A percentile compares a stretch with the other conserved stretches of the same genome.
Conservation (phyloP, 2,329 filamentous ascomycete genomes). For the Rhynchosporium graminicola region DNA sequence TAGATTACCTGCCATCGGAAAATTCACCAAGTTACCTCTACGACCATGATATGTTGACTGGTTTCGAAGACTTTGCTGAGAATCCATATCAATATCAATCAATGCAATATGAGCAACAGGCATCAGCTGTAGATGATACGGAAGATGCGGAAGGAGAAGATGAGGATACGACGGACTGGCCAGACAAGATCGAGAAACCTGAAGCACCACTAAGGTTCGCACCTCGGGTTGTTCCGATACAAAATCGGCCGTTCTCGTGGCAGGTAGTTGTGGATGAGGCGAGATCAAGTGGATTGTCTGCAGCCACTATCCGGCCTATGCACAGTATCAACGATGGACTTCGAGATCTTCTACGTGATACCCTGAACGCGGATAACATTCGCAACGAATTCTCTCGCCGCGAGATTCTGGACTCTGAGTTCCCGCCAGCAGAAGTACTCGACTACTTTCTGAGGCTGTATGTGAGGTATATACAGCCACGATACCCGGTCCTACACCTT, state of each 20-base stretch:
- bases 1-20: constrained; percentile 32
- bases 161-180: constrained; percentile 36
- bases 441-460: constrained; percentile 38
- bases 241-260: constrained; percentile 34
- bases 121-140: constrained; percentile 19
- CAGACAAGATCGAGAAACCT: constrained; percentile 32
- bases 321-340: constrained; percentile 29
- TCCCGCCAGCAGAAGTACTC: constrained; percentile 35
- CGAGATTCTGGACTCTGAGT: constrained; percentile 33
- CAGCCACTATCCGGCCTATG: constrained; percentile 28
- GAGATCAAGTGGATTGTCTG: constrained; percentile 24
- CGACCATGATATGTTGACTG: constrained; percentile 26
- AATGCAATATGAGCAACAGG: constrained; percentile 23
- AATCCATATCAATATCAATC: constrained; percentile 29
- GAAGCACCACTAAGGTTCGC: constrained; percentile 20
- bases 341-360: constrained; percentile 27
- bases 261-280: constrained; percentile 35
- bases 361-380: constrained; percentile 28
- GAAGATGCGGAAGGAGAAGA: constrained; percentile 35
- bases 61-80: constrained; percentile 27
- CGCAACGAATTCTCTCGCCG: constrained; percentile 28
- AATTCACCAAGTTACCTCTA: constrained; percentile 28
- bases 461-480: constrained; percentile 34
- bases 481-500: constrained; percentile 36
- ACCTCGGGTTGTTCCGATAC: constrained; percentile 28